These are phyloP conservation scores for Thalassiosira profunda DNA, from an alignment of 108 stramenopile genomes.

Conservation along the genomic window DNA sequence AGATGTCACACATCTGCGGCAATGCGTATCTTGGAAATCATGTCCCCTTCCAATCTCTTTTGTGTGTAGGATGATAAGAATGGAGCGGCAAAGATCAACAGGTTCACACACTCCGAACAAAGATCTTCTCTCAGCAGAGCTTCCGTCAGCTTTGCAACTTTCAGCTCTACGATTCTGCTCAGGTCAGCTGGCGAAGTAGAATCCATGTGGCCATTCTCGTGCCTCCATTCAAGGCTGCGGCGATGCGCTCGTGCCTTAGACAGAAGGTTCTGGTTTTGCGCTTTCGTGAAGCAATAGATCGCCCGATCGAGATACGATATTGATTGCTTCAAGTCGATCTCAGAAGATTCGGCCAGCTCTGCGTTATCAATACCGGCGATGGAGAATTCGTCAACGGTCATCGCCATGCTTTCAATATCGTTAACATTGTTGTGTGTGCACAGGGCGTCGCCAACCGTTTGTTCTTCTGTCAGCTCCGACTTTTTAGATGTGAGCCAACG, in stretches of 20 bases:
- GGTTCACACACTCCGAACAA: neutral
- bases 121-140: neutral
- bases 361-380: conserved; percentile 47
- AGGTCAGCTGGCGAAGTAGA: too few relatives aligned
- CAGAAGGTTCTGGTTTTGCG: neutral
- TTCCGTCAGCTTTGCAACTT: neutral
- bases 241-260: neutral
- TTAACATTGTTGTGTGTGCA: conserved; percentile 39
- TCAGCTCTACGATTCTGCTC: too few relatives aligned
- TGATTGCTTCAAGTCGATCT: neutral
- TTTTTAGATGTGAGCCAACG: neutral
- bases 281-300: conserved; percentile 2
- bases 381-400: conserved; percentile 51
- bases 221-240: neutral
- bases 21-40: too few relatives aligned
- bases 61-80: conserved; percentile 4
- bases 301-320: neutral
- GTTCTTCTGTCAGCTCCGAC: neutral
- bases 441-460: conserved; percentile 2
- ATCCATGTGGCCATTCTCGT: neutral
- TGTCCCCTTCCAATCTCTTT: neutral
- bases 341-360: conserved; percentile 31
- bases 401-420: conserved; percentile 45
- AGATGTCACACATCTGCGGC: too few relatives aligned
- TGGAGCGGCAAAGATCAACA: neutral